Evolutionary conservation across 1,139 yeast species (phyloP).

Genomic region (Kodamaea anthophila): DNA sequence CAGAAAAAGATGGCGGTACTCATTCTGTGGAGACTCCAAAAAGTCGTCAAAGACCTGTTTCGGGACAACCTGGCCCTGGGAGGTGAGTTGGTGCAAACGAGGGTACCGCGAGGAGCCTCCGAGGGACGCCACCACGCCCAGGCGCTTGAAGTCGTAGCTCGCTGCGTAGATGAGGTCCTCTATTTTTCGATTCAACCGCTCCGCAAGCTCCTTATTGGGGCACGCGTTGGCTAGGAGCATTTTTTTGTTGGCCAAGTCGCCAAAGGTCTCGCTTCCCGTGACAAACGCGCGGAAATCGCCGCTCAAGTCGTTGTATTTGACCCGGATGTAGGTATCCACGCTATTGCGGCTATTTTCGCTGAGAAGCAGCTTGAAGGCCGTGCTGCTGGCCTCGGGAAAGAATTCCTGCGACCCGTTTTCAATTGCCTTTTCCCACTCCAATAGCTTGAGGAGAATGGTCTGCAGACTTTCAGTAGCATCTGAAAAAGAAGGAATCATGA

Average conservation of each 20-base stretch:
- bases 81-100: slow-evolving; percentile 9
- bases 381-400: slow-evolving; percentile 2
- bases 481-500: no score
- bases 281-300: slow-evolving; percentile 30
- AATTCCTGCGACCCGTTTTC: slow-evolving; percentile 3
- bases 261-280: slow-evolving; percentile 17
- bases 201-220: slow-evolving; percentile 11
- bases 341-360: slow-evolving; percentile 2
- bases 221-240: slow-evolving; percentile 19
- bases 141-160: slow-evolving; percentile 30
- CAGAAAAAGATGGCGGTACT: slow-evolving; percentile 9
- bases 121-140: slow-evolving; percentile 23
- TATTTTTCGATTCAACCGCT: slow-evolving; percentile 19
- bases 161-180: slow-evolving; percentile 26
- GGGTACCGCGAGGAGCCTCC: slow-evolving; percentile 7
- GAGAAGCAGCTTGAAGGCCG: slow-evolving; percentile 6
- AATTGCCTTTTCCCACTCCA: slow-evolving; percentile 6
- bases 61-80: slow-evolving; percentile 16
- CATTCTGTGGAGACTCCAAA: slow-evolving; percentile 8
- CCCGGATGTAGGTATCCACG: slow-evolving; percentile 7
- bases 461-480: no score
- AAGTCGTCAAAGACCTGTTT: slow-evolving; percentile 14
- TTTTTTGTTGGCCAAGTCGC: slow-evolving; percentile 36
- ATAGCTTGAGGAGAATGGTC: neutral
- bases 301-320: slow-evolving; percentile 19